A percentile compares a stretch with the other conserved stretches of the same genome.
phyloP scores from a whole-genome alignment of 2,329 filamentous ascomycete species.

The Hyphodiscus sp. region DNA sequence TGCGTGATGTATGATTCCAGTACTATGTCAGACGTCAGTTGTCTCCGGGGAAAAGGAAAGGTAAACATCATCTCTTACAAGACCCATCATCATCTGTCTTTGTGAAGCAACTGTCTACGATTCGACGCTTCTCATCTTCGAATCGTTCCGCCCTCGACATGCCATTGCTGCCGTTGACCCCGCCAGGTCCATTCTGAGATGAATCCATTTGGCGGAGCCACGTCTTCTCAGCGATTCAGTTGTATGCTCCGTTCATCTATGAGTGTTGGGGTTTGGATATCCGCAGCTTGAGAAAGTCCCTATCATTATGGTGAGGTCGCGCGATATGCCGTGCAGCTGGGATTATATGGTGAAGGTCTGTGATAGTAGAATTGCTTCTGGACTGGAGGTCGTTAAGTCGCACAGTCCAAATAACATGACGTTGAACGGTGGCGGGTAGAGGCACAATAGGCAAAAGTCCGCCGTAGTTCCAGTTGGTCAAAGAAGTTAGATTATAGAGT shows the following conservation, averaged over 20 bases:
- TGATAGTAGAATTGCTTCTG: background rate
- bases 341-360: background rate
- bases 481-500: too few species aligned
- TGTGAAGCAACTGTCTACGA: conserved; percentile 89
- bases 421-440: conserved; percentile 5
- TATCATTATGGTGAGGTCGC: background rate
- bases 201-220: conserved; percentile 31
- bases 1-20: conserved; percentile 97
- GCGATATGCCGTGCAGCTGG: background rate
- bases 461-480: background rate
- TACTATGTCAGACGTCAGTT: conserved; percentile 41
- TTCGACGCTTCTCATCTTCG: conserved; percentile 92
- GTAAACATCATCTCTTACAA: conserved; percentile 43
- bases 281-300: background rate
- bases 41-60: background rate
- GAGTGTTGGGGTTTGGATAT: background rate
- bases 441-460: conserved; percentile 1
- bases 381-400: background rate
- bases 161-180: conserved; percentile 25
- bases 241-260: background rate
- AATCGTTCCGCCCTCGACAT: conserved; percentile 66
- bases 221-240: conserved; percentile 18
- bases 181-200: conserved; percentile 28
- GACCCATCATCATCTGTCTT: conserved; percentile 85
- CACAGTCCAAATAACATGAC: background rate